Base-by-base conservation (phyloP, 345 rosid genomes). In the Triadica sebifera region DNA sequence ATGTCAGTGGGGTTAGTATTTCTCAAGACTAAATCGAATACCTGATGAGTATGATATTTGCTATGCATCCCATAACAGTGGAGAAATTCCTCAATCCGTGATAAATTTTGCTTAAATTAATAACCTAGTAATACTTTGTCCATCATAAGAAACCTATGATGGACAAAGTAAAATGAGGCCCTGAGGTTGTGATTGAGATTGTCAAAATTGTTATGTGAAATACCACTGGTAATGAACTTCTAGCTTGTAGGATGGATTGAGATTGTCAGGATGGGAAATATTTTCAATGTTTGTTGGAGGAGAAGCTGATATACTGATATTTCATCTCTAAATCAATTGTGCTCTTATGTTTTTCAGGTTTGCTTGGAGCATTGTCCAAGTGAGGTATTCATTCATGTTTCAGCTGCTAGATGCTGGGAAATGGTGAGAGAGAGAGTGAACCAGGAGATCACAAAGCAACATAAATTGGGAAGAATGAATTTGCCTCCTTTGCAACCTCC, bases 351-450 rank as follows among this genome's bases (percentile, higher is more conserved):
- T 76, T 81, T 75, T 78, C 89, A 96, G 99, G 98, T 91, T 81
- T 89, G 87, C 47, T 65, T 93, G 87, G 99, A 96, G 83, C 76
- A 85, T 74, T 82, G 81, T 83, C 87, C 88, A 47, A 78, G 84
- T 79, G 99, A 96, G 89, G 89, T 93, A 72, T 96, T 96, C 51
- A 68, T 93, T 78, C 96, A 96, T 66, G 60, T 89, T 80, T 87
- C 99, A 3, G 93, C 97, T 12, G 77, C 89, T 73, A 89, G 88
- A 84, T 90, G 99, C 83, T 96, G 99, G 99, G 99, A 96, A 86
- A 85, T 96, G 97, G 99, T 96, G 79, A 86, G 90, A 81, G 98
- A 96, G 29, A 85, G 94, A 86, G 91, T 91, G 66, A 96, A 96
- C 80, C 92, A 86, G 76, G 99, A 96, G 89, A 96, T 96, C 77